Evolutionary conservation across 805 yeast species (phyloP), one percentile per base, ranked within the genome.

Genomic region (Danielia oregonensis): DNA sequence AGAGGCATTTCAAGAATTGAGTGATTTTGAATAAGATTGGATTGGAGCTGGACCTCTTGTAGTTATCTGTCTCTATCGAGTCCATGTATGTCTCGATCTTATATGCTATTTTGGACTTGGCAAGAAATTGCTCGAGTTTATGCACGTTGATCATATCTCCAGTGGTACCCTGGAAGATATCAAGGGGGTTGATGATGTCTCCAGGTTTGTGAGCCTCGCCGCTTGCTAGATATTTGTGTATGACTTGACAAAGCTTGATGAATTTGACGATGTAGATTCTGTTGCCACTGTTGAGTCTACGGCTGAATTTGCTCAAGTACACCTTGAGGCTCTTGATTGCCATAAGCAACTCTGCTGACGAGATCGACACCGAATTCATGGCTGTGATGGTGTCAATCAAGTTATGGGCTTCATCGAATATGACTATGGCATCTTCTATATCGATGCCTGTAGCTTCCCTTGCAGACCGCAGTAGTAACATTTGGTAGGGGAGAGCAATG

Each of bases 351-450:
- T 83, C 86, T 0, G 45, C 32, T 1, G 65, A 46, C 0, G 82
- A 62, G 0, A 89, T 62, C 3, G 72, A 57, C 2, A 78, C 70
- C 0, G 96, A 86, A 49, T 82, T 73, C 42, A 91, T 62, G 2
- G 82, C 61, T 1, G 81, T 74, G 3, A 89, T 76, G 0, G 89
- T 79, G 46, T 88, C 96, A 18, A 87, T 53, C 27, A 89, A 61
- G 53, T 89, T 89, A 53, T 89, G 97, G 0, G 97, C 97, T 54
- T 89, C 97, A 55, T 89, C 97, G 17, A 89, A 79, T 4, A 91
- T 74, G 0, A 91, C 77, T 2, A 89, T 72, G 1, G 89, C 70
- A 36, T 77, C 73, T 33, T 72, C 70, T 7, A 89, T 49, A 26
- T 79, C 69, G 5, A 89, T 52, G 1, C 76, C 74, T 27, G 88